Evolutionary conservation across 352 stramenopile genomes (phyloP).

Genomic region (Globisporangium parvum): DNA sequence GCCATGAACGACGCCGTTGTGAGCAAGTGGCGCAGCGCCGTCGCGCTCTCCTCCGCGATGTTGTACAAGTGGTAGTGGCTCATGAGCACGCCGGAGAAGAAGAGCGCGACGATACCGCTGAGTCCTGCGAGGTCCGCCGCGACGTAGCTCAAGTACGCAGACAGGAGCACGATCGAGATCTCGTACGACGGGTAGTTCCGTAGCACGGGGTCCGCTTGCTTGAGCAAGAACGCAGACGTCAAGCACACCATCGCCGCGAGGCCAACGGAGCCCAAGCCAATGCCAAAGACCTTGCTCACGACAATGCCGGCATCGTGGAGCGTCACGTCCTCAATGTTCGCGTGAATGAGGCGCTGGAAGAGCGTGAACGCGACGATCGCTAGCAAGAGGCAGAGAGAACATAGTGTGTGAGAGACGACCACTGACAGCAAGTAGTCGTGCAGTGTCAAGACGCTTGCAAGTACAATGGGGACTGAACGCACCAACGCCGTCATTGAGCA

Average conservation of each 20-base stretch:
- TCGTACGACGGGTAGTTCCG: conserved; percentile 81
- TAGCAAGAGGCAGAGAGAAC: conserved; percentile 10
- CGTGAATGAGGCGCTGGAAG: conserved; percentile 80
- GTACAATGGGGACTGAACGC: too few relatives aligned
- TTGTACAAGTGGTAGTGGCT: conserved; percentile 86
- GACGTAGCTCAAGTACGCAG: conserved; percentile 79
- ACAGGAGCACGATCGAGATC: conserved; percentile 83
- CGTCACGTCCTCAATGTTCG: conserved; percentile 58
- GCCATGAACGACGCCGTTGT: conserved; percentile 77
- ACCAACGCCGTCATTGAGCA: conserved; percentile 93
- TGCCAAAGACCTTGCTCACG: conserved; percentile 77
- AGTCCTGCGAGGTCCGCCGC: conserved; percentile 67
- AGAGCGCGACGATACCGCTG: conserved; percentile 92
- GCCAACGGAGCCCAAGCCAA: conserved; percentile 73
- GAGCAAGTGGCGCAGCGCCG: conserved; percentile 68
- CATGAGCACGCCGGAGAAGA: conserved; percentile 90
- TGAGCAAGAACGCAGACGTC: conserved; percentile 76
- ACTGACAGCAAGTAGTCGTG: conserved; percentile 11
- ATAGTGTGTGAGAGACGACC: background rate
- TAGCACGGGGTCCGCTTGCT: conserved; percentile 63
- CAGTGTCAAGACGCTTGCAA: too few relatives aligned
- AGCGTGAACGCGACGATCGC: conserved; percentile 81
- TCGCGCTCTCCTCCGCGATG: conserved; percentile 72
- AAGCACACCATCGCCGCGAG: conserved; percentile 68
- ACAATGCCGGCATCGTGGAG: conserved; percentile 70